These are phyloP conservation scores for Ramaria sp. DNA, from an alignment of 768 basidiomycete species.

Conservation along the genomic window DNA sequence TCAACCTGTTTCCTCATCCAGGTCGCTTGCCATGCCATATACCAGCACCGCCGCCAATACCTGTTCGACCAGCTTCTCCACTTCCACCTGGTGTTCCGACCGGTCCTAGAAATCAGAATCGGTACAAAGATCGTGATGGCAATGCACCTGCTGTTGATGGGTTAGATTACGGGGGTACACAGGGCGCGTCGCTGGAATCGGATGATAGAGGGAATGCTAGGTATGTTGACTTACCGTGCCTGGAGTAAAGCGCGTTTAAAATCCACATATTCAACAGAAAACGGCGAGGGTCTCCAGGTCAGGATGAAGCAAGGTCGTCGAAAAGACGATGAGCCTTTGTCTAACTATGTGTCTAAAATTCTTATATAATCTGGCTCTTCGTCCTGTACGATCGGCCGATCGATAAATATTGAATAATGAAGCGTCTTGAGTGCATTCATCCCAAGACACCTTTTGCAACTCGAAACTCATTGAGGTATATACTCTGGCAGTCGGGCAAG, in stretches of 20 bases:
- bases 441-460: no score
- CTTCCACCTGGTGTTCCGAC: slow-evolving; percentile 82
- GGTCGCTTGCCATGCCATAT: background rate
- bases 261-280: slow-evolving; percentile 36
- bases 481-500: no score
- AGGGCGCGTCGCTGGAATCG: slow-evolving; percentile 13
- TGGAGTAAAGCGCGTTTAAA: slow-evolving; percentile 22
- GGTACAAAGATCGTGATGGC: slow-evolving; percentile 82
- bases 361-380: no score
- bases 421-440: no score
- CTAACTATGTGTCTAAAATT: no score
- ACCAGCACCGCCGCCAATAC: slow-evolving; percentile 30
- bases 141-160: slow-evolving; percentile 82
- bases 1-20: slow-evolving; percentile 23
- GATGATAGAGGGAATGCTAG: slow-evolving; percentile 28
- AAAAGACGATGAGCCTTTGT: background rate
- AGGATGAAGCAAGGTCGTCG: slow-evolving; percentile 45
- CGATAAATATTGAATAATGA: no score
- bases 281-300: slow-evolving; percentile 59
- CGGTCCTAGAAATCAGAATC: slow-evolving; percentile 79
- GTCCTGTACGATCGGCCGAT: no score
- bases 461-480: no score
- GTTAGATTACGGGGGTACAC: slow-evolving; percentile 69
- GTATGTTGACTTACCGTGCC: slow-evolving; percentile 36
- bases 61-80: slow-evolving; percentile 72